phyloP scores from a whole-genome alignment of 495 filamentous ascomycete species.

The Mytilinidion resinicola region DNA sequence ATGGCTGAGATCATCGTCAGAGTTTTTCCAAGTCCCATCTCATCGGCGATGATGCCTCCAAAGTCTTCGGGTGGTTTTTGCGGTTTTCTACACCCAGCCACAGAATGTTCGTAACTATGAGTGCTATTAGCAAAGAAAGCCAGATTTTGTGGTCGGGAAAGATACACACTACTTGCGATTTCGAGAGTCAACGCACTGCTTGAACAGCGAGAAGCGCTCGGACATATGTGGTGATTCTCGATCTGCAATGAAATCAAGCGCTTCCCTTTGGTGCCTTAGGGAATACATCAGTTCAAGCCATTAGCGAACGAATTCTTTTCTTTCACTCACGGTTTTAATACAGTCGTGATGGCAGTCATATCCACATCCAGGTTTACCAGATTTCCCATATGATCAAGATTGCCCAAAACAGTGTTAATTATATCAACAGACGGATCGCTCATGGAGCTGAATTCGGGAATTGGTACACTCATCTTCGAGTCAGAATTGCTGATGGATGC shows the following conservation, averaged over 20 bases:
- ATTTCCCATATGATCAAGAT: not conserved
- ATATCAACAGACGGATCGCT: not conserved
- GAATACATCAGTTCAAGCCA: not conserved
- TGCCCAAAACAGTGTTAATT: not conserved
- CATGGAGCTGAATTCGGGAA: not conserved
- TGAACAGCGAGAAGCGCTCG: not conserved
- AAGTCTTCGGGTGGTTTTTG: not conserved
- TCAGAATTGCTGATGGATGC: not conserved
- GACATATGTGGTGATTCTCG: slow-evolving; percentile 4
- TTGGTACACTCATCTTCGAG: not conserved
- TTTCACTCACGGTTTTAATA: slow-evolving; percentile 1
- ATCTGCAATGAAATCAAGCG: slow-evolving; percentile 3
- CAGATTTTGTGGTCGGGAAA: not conserved
- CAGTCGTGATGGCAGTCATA: not conserved
- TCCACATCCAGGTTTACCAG: not conserved
- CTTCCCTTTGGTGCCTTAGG: slow-evolving; percentile 8
- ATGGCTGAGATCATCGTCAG: slow-evolving; percentile 11
- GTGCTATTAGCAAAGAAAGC: not conserved
- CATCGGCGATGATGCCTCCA: slow-evolving; percentile 17
- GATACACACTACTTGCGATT: not conserved
- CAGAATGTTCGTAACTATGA: slow-evolving; percentile 3
- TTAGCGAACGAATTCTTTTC: not conserved
- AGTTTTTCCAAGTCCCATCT: slow-evolving; percentile 21
- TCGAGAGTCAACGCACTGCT: slow-evolving; percentile 1
- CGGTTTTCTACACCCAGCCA: not conserved